Base-by-base conservation (phyloP, 305 asterid genomes). In the Rubia tinctorum region DNA sequence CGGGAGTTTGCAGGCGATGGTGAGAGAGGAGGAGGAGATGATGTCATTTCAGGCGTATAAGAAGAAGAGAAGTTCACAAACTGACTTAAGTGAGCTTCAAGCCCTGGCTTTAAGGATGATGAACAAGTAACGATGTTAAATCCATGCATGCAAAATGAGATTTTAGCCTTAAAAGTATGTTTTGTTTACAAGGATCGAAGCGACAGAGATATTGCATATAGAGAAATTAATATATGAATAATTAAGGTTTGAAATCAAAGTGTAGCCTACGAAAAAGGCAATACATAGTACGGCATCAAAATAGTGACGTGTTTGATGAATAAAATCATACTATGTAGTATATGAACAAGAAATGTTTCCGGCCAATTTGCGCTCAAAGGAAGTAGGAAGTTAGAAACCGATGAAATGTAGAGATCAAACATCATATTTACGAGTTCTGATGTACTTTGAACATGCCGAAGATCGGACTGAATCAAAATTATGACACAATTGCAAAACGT, bases 31-130 rank as follows among this genome's bases (percentile, higher is more conserved):
- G 12, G 71, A 76, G 0, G 71, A 67, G 15, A 67, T 67, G 71
- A 68, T 63, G 5, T 56, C 66, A 1, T 78, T 72, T 53, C 86
- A 74, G 63, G 68, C 75, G 12, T 75, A 68, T 74, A n/a, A 62
- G 5, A 79, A 49, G 86, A 92, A 81, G 82, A 87, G 91, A 65
- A 79, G 86, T 49, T 84, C 96, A 27, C 90, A 83, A 78, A 83
- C 87, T 20, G 97, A 90, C 22, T 37, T 90, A 82, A 84, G 86
- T 69, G 98, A 93, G 81, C 96, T 91, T 56, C 97, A 92, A 79
- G 93, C 89, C 56, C 79, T 92, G 81, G 98, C 98, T 73, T 77
- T 87, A 20, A 81, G 96, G 75, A 79, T 75, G 77, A 79, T 79
- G 80, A 76, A 72, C 67, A 68, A 71, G 34, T 71, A 49, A 60